phyloP scores from a whole-genome alignment of 228 moss, liverwort and hornwort genomes.

The Sphagnum magellanicum region DNA sequence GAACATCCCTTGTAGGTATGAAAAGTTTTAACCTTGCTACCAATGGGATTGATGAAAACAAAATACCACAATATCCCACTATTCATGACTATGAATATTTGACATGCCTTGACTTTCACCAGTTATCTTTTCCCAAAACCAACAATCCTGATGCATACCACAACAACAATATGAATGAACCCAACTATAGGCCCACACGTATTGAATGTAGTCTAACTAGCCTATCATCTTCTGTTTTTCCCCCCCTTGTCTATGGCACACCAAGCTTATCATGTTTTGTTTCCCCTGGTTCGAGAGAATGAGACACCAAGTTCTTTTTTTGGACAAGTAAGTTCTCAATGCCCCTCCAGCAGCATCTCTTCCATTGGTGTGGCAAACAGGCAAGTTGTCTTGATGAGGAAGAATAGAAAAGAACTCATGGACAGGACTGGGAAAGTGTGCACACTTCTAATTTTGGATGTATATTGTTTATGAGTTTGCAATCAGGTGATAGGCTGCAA shows the following conservation, averaged over 20 bases:
- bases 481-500: constrained; percentile 12
- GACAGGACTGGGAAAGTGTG: no score
- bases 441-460: no score
- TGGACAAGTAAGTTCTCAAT: constrained; percentile 26
- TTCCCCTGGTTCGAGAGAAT: constrained; percentile 5
- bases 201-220: neutral
- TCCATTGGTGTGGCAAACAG: no score
- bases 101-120: no score
- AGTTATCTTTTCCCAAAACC: no score
- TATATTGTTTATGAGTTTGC: neutral
- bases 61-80: no score
- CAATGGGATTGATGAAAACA: no score
- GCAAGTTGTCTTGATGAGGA: no score
- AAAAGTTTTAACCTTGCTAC: neutral
- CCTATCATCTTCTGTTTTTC: neutral
- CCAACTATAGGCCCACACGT: constrained; percentile 6
- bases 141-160: neutral
- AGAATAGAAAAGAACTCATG: no score
- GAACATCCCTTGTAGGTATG: constrained; percentile 5
- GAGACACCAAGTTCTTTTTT: constrained; percentile 6
- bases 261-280: constrained; percentile 12
- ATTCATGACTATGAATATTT: no score
- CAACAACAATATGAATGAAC: constrained; percentile 8
- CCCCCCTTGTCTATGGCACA: constrained; percentile 3
- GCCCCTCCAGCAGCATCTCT: no score